Base-by-base conservation (phyloP, 768 basidiomycete species). In the Amanita pallidorosea region DNA sequence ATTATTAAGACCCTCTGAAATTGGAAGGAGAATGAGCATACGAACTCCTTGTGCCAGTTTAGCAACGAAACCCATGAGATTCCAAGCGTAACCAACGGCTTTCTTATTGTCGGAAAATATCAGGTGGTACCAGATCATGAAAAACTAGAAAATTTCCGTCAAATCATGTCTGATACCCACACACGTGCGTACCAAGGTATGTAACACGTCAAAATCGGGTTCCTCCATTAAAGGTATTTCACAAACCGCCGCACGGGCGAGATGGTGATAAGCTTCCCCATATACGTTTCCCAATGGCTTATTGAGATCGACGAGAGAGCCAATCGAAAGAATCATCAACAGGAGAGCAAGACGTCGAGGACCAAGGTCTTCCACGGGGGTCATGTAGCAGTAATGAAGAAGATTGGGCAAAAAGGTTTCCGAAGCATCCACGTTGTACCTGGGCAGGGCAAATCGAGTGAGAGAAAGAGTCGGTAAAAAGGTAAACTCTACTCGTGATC, bases 201-300 rank as follows among this genome's bases (percentile, higher is more conserved):
- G 81, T 31, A 86, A 72, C 42, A 81, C 77, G 58, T 85, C 83
- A 52, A 85, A 77, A 60, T 83, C 81, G 5, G 84, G 82, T 54
- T 85, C 81, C 57, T 83, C 81, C 76, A 83, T 81, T 47, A 86
- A 70, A 9, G 83, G 82, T 49, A 81, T 83, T 57, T 85, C 84
- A 60, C 83, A 85, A 31, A 83, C 75, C 27, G 80, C 73, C 4
- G 81, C 81, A 36, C 81, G 67, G 5, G 81, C 81, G 18, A 84
- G 71, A 58, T 79, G 80, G 62, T 83, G 80, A 54, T 80, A 83
- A 0, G 79, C 70, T 57, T 83, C 81, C 25, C 80, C 81, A 38
- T 76, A 68, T 12, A 80, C 64, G n/a, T 75, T 72, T 35, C 79
- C 79, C 50, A 76, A 66, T 18, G 75, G 75, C 23, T 72, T 67